phyloP scores from a whole-genome alignment of 1,139 yeast genomes.

The Suhomyces maxii region DNA sequence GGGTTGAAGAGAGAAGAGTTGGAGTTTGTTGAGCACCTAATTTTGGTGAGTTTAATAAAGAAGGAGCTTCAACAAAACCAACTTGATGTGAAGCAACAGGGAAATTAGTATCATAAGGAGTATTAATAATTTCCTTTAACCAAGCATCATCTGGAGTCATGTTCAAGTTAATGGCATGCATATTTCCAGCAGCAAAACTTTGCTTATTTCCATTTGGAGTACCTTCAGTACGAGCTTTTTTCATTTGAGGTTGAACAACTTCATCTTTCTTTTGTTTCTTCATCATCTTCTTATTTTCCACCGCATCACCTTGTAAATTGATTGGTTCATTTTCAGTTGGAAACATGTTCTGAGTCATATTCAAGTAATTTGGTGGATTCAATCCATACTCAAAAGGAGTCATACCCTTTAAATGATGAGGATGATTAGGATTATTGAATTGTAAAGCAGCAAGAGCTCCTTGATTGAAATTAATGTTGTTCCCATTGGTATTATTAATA shows the following conservation, averaged over 20 bases:
- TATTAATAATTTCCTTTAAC: slow-evolving; percentile 65
- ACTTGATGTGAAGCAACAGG: slow-evolving; percentile 54
- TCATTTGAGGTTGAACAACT: slow-evolving; percentile 1
- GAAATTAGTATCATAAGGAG: slow-evolving; percentile 59
- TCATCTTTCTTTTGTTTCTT: slow-evolving; percentile 9
- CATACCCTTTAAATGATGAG: slow-evolving; percentile 38
- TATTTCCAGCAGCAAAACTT: slow-evolving; percentile 2
- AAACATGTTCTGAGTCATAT: slow-evolving; percentile 5
- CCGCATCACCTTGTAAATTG: slow-evolving; percentile 3
- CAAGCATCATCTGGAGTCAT: slow-evolving; percentile 48
- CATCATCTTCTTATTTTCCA: slow-evolving; percentile 4
- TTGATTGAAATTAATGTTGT: background rate
- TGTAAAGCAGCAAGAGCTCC: slow-evolving; percentile 25
- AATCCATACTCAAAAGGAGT: slow-evolving; percentile 41
- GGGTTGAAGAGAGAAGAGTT: slow-evolving; percentile 3
- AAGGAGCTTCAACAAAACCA: slow-evolving; percentile 42
- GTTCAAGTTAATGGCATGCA: slow-evolving; percentile 10
- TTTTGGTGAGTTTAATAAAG: slow-evolving; percentile 15
- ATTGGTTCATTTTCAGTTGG: slow-evolving; percentile 1
- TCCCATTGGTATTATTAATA: background rate
- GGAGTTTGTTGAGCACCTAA: slow-evolving; percentile 8
- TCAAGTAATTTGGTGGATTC: slow-evolving; percentile 19
- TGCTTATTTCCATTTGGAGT: background rate
- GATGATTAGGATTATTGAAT: slow-evolving; percentile 36
- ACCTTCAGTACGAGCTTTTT: background rate